These are phyloP conservation scores for Sugiyamaella xylanicola DNA, from an alignment of 1,139 yeast genomes.

Conservation along the genomic window DNA sequence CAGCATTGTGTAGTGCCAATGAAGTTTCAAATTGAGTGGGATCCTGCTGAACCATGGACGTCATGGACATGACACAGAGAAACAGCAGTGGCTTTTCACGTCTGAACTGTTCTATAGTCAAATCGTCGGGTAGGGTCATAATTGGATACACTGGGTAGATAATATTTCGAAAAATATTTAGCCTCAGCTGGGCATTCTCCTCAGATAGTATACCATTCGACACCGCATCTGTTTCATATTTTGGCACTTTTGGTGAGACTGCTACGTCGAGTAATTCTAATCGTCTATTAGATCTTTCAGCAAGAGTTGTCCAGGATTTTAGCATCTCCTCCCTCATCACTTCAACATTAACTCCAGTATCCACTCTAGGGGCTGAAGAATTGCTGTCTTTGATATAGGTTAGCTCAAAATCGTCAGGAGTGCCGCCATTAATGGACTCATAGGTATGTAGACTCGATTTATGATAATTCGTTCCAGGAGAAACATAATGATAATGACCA, in stretches of 20 bases:
- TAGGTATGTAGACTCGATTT: conserved; percentile 15
- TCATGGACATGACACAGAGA: conserved; percentile 63
- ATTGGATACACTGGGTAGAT: conserved; percentile 52
- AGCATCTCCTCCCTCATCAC: conserved; percentile 38
- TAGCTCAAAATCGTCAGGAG: conserved; percentile 28
- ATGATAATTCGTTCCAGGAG: conserved; percentile 1
- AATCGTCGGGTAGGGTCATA: conserved; percentile 51
- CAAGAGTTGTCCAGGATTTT: conserved; percentile 38
- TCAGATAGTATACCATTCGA: conserved; percentile 38
- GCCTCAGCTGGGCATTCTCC: conserved; percentile 40
- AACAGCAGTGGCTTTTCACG: conserved; percentile 60
- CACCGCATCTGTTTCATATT: conserved; percentile 38
- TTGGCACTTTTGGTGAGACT: conserved; percentile 31
- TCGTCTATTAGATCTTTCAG: conserved; percentile 34
- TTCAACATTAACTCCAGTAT: conserved; percentile 33
- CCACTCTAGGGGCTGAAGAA: conserved; percentile 13
- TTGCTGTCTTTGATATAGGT: conserved; percentile 9
- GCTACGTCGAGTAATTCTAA: conserved; percentile 31
- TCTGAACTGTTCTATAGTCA: conserved; percentile 53
- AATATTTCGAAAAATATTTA: conserved; percentile 35
- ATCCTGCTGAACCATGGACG: conserved; percentile 50
- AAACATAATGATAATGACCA: conserved; percentile 8
- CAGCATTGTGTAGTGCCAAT: conserved; percentile 57
- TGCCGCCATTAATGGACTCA: conserved; percentile 26
- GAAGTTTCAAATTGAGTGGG: conserved; percentile 45